These are phyloP conservation scores for Microbotryum lychnidis-dioicae DNA, from an alignment of 1,284 basidiomycete species.

Conservation along the genomic window DNA sequence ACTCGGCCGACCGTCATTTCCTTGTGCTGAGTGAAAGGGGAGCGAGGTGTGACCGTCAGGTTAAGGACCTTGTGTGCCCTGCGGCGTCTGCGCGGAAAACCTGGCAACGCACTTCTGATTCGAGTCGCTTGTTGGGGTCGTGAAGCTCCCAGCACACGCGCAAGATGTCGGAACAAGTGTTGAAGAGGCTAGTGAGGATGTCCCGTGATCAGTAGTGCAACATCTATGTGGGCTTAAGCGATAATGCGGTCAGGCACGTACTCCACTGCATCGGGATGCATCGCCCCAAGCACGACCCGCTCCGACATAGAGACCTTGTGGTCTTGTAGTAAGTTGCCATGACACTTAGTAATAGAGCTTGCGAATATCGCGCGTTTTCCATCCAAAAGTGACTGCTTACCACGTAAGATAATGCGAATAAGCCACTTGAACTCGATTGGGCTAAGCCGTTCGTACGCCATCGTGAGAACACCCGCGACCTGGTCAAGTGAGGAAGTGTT, in stretches of 20 bases:
- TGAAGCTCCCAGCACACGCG: slow-evolving; percentile 61
- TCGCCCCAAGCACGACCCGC: slow-evolving; percentile 72
- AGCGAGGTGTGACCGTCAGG: background rate
- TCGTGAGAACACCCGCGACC: no score
- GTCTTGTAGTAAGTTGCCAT: slow-evolving; percentile 33
- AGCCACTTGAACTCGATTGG: slow-evolving; percentile 85
- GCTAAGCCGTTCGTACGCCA: slow-evolving; percentile 1
- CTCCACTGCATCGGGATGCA: slow-evolving; percentile 83
- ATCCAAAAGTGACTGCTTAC: slow-evolving; percentile 40
- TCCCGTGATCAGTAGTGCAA: no score
- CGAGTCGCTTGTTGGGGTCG: slow-evolving; percentile 40
- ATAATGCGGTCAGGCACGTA: no score
- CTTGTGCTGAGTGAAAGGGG: slow-evolving; percentile 54
- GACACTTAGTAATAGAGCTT: slow-evolving; percentile 59
- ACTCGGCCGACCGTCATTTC: slow-evolving; percentile 66
- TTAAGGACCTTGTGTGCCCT: background rate
- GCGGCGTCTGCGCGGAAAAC: no score
- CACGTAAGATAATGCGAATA: slow-evolving; percentile 84
- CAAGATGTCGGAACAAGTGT: slow-evolving; percentile 88
- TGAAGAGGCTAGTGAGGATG: slow-evolving; percentile 52
- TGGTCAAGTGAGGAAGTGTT: no score
- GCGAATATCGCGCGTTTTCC: background rate
- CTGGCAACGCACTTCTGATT: slow-evolving; percentile 36
- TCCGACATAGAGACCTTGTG: slow-evolving; percentile 50
- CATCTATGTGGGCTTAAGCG: no score